phyloP scores from a whole-genome alignment of 2,329 filamentous ascomycete genomes.

The Calonectria pseudoreteaudii region DNA sequence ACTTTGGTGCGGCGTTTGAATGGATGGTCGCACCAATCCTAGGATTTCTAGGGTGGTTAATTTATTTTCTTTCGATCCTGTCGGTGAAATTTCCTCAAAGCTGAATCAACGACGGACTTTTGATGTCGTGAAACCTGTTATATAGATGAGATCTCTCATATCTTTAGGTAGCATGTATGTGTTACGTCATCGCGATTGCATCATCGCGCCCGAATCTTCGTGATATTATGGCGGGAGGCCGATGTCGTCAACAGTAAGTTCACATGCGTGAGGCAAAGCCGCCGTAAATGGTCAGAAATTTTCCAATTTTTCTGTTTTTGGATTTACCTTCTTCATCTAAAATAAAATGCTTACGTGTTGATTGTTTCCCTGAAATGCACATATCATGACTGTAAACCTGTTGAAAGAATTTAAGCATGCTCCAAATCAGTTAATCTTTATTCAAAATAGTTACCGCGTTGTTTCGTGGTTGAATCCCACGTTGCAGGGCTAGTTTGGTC shows the following conservation, averaged over 20 bases:
- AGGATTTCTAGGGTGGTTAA: neutral
- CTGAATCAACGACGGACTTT: neutral
- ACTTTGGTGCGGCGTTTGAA: neutral
- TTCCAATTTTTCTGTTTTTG: neutral
- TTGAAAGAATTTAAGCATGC: neutral
- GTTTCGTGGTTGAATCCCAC: neutral
- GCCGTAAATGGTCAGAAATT: neutral
- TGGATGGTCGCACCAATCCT: neutral
- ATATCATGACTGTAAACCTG: neutral
- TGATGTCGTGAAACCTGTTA: neutral
- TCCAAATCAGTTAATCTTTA: neutral
- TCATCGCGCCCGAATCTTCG: neutral
- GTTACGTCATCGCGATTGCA: neutral
- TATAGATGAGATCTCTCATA: neutral
- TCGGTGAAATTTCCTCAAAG: neutral
- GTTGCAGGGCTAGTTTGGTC: neutral
- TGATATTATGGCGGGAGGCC: neutral
- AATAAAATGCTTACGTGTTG: neutral
- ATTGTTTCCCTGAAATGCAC: neutral
- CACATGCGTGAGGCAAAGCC: neutral
- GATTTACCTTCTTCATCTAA: neutral
- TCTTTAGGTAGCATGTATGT: neutral
- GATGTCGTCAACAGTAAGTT: neutral
- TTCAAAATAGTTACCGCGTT: neutral
- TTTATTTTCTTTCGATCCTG: neutral